Base-by-base conservation (phyloP, 1,284 basidiomycete species). In the Pseudozyma sp. region DNA sequence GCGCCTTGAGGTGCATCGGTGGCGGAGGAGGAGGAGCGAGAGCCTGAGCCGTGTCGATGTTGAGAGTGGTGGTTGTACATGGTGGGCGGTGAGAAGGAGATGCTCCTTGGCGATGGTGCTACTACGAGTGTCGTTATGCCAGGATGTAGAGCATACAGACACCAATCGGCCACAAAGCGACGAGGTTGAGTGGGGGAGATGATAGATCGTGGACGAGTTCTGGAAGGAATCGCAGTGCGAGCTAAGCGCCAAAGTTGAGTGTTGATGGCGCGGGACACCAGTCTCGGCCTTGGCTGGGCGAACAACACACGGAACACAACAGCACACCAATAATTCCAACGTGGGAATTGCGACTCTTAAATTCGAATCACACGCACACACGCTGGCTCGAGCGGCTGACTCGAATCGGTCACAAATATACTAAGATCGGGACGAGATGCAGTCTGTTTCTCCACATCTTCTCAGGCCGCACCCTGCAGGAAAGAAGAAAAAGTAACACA, bases 21-120 rank as follows among this genome's bases (percentile, higher is more conserved):
- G 19, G 64, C 40, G n/a, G 50, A 48, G 24, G 44, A 40, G 39
- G 66, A 70, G 0, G 68, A 58, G n/a, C 67, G 61, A 6, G 65
- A 64, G 29, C 61, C 57, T 2, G 60, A 62, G 35, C 63, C 68
- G 37, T 62, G 69, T 5, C 64, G 64, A 19, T 59, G 49, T 30
- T 69, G 66, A 4, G 49, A 51, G 51, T 75, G 73, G 34, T 75
- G 73, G 16, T 75, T 75, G 64, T 71, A 75, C 73, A 75, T 75
- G 9, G 24, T 24, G 30, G 30, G 24, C 2, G 16, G 50, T 33
- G 1, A n/a, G n/a, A 31, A 37, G 16, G 29, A 30, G 29, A 37
- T 17, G 10, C 33, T 37, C 30, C 24, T 1, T 24, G 24, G 24
- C 24, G 24, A 24, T 24, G 24, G 24, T 24, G 24, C 24, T 24